A percentile compares a stretch with the other conserved stretches of the same genome.
phyloP scores from a whole-genome alignment of 345 rosid genomes.

The Acer campestre region DNA sequence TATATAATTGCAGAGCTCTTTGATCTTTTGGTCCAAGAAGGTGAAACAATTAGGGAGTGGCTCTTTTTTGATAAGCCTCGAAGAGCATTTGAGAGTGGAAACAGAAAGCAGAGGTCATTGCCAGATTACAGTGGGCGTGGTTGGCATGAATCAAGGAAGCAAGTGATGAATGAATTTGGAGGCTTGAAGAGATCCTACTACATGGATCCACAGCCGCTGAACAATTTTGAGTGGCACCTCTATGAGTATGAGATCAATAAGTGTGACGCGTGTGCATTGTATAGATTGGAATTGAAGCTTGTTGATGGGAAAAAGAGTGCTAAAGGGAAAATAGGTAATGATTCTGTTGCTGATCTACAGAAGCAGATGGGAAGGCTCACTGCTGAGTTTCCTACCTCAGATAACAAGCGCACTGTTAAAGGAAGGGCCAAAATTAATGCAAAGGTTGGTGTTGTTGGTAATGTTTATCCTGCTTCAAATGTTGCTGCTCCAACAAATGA shows the following conservation, averaged over 20 bases:
- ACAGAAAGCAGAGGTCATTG: slow-evolving; percentile 95
- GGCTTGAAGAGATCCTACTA: slow-evolving; percentile 97
- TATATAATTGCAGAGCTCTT: slow-evolving; percentile 75
- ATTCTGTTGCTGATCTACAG: slow-evolving; percentile 87
- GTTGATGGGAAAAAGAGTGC: slow-evolving; percentile 88
- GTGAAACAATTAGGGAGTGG: slow-evolving; percentile 98
- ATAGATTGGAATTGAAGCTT: slow-evolving; percentile 92
- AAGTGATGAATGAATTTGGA: slow-evolving; percentile 88
- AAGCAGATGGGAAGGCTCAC: slow-evolving; percentile 95
- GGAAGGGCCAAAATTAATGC: slow-evolving; percentile 63
- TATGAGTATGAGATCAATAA: slow-evolving; percentile 94
- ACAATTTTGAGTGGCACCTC: slow-evolving; percentile 95
- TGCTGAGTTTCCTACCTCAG: slow-evolving; percentile 86
- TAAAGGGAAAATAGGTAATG: slow-evolving; percentile 68
- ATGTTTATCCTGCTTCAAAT: slow-evolving; percentile 44
- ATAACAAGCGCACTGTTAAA: slow-evolving; percentile 70
- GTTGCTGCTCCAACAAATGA: slow-evolving; percentile 50
- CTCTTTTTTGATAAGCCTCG: slow-evolving; percentile 97
- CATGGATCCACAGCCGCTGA: slow-evolving; percentile 98
- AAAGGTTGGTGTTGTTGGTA: slow-evolving; percentile 44
- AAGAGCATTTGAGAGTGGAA: slow-evolving; percentile 95
- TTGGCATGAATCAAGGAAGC: slow-evolving; percentile 99
- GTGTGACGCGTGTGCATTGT: slow-evolving; percentile 91
- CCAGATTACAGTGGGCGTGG: slow-evolving; percentile 99
- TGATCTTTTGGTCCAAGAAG: slow-evolving; percentile 80